phyloP scores from a whole-genome alignment of 176 grass and related monocot species.

The Cocos nucifera region DNA sequence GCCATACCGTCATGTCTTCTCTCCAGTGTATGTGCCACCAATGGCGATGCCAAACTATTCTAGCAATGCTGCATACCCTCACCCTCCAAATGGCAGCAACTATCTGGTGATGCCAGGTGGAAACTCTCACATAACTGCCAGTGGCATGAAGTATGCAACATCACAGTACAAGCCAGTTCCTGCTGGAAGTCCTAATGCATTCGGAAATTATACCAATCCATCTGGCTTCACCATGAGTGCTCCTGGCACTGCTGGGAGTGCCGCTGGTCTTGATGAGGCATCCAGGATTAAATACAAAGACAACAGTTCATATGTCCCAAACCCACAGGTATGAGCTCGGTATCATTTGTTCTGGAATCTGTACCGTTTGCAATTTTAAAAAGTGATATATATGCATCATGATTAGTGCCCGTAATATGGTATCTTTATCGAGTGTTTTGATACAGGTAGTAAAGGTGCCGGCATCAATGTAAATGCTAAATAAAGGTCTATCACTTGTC shows the following conservation, averaged over 20 bases:
- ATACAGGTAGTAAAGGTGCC: too few relatives aligned
- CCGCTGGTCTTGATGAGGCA: conserved; percentile 18
- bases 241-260: conserved; percentile 7
- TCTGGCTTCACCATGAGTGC: too few relatives aligned
- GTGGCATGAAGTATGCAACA: conserved; percentile 23
- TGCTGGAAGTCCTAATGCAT: conserved; percentile 6
- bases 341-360: not conserved
- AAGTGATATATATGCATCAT: too few relatives aligned
- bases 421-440: too few relatives aligned
- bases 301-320: conserved; percentile 26
- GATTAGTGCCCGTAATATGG: too few relatives aligned
- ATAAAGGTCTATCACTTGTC: too few relatives aligned
- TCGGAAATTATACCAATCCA: conserved; percentile 23
- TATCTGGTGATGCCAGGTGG: conserved; percentile 17
- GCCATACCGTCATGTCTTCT: conserved; percentile 28
- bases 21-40: conserved; percentile 24
- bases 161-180: conserved; percentile 24
- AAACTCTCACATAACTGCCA: conserved; percentile 14
- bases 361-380: not conserved
- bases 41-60: conserved; percentile 23
- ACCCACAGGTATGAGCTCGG: conserved; percentile 14
- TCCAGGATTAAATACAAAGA: conserved; percentile 24
- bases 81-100: conserved; percentile 9
- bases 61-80: conserved; percentile 21
- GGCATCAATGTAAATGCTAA: too few relatives aligned